Conservation (phyloP, 1,139 yeast genomes). For the Nadsonia starkeyi-henricii region DNA sequence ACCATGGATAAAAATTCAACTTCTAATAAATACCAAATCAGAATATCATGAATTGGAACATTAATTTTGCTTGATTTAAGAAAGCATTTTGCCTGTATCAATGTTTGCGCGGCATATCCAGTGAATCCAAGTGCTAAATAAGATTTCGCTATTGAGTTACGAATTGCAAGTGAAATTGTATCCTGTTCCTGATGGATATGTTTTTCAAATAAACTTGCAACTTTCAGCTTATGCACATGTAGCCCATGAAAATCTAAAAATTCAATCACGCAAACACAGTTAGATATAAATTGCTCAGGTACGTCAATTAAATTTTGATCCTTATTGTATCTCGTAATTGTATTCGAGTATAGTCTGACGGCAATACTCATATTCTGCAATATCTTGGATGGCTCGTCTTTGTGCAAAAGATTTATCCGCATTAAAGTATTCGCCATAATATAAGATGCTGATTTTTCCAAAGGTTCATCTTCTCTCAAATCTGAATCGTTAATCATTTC, state of each 20-base stretch:
- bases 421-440: background rate
- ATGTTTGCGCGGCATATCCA: conserved; percentile 7
- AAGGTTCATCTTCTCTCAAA: background rate
- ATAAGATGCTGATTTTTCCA: background rate
- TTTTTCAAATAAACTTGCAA: conserved; percentile 6
- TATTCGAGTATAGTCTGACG: background rate
- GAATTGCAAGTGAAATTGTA: background rate
- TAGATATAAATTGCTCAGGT: conserved; percentile 3
- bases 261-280: conserved; percentile 2
- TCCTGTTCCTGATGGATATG: background rate
- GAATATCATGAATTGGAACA: conserved; percentile 6
- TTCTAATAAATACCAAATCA: conserved; percentile 7
- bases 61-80: background rate
- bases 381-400: background rate
- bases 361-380: background rate
- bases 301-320: background rate
- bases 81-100: background rate
- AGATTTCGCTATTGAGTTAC: conserved; percentile 5
- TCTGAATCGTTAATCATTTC: conserved; percentile 1
- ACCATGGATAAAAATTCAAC: conserved; percentile 7
- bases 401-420: background rate
- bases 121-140: conserved; percentile 9
- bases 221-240: conserved; percentile 8
- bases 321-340: background rate
- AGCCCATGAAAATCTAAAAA: conserved; percentile 10